A percentile compares a stretch with the other conserved stretches of the same genome.
These are phyloP conservation scores for Anacardium occidentale DNA, from an alignment of 345 rosid genomes.

Conservation along the genomic window DNA sequence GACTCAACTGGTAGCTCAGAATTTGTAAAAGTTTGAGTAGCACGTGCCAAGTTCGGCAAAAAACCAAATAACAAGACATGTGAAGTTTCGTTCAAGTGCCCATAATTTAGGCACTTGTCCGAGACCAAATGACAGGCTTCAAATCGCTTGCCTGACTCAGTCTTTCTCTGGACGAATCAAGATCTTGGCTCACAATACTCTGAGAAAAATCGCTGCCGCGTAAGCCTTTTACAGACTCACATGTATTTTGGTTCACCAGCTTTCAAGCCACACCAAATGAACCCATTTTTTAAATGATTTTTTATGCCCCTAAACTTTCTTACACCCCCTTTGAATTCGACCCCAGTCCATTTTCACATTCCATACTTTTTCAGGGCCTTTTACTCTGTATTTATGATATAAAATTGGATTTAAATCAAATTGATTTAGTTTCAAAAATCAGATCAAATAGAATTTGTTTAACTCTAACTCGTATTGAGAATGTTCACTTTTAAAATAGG, in stretches of 20 bases:
- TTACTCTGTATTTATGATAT: no score
- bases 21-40: no score
- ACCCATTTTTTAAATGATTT: background rate
- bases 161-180: constrained; percentile 13
- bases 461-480: no score
- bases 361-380: no score
- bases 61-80: background rate
- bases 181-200: background rate
- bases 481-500: no score
- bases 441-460: no score
- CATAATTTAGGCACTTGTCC: background rate
- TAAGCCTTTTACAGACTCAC: constrained; percentile 2
- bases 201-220: constrained; percentile 2
- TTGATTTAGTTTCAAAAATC: no score
- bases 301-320: no score
- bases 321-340: no score
- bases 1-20: no score
- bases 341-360: no score
- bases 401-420: no score
- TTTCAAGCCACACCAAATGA: background rate
- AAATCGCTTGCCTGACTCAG: background rate
- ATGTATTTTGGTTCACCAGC: background rate
- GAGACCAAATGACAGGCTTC: constrained; percentile 4
- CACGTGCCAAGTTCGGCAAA: background rate
- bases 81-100: background rate